phyloP scores from a whole-genome alignment of 2,329 filamentous ascomycete species.

The Cercospora citrullina region DNA sequence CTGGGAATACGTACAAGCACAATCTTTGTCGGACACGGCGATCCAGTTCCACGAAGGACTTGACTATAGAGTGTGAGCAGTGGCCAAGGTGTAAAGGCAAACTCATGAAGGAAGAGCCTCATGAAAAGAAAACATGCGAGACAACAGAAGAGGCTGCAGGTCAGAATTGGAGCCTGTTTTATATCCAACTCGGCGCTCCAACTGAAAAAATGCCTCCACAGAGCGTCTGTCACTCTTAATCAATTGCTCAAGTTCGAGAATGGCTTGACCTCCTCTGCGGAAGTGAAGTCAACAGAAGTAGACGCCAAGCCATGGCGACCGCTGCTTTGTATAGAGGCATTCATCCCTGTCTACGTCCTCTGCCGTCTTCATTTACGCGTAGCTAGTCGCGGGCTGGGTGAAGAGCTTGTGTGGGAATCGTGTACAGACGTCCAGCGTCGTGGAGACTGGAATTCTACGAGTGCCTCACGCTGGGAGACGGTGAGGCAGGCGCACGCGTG shows the following conservation, averaged over 20 bases:
- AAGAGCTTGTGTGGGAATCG: background rate
- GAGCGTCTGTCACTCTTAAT: background rate
- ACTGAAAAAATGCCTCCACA: background rate
- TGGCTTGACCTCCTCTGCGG: background rate
- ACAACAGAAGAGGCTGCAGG: background rate
- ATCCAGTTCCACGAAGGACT: constrained; percentile 27
- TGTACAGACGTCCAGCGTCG: background rate
- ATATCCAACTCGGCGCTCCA: background rate
- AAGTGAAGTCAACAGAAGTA: background rate
- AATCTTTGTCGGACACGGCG: constrained; percentile 15
- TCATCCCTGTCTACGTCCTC: background rate
- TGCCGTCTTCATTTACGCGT: background rate
- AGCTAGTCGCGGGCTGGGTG: background rate
- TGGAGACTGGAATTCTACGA: background rate
- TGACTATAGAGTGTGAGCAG: constrained; percentile 30
- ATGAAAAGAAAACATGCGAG: background rate
- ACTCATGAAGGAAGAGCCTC: constrained; percentile 25
- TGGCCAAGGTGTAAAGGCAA: constrained; percentile 31
- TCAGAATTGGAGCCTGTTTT: background rate
- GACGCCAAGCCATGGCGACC: constrained; percentile 10
- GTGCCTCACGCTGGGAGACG: constrained; percentile 1
- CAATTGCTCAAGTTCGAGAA: background rate
- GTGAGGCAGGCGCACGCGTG: background rate
- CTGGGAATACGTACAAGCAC: constrained; percentile 9
- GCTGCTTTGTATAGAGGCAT: background rate